A percentile compares a stretch with the other conserved stretches of the same genome.
phyloP scores from a whole-genome alignment of 352 stramenopile genomes.

The Globisporangium megalacanthum region DNA sequence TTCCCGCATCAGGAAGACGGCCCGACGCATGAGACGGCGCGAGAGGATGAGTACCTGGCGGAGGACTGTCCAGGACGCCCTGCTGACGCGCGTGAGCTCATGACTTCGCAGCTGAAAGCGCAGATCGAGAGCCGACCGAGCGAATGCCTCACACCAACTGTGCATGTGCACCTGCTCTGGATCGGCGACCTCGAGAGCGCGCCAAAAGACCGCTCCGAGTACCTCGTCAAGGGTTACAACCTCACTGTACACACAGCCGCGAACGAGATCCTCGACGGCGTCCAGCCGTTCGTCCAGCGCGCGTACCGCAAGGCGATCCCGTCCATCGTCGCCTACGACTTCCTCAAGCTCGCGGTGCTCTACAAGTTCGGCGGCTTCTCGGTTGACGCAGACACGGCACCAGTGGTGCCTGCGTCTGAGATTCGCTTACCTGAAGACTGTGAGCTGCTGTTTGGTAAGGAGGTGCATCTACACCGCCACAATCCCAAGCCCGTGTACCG shows the following conservation, averaged over 20 bases:
- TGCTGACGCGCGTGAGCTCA: background rate
- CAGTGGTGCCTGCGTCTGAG: constrained; percentile 1
- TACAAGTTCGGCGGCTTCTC: too few relatives aligned
- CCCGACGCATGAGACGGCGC: background rate
- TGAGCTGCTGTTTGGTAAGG: constrained; percentile 12
- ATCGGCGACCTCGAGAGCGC: constrained; percentile 10
- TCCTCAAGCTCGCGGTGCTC: background rate
- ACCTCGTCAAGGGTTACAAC: constrained; percentile 7
- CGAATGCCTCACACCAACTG: background rate
- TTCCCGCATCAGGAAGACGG: background rate
- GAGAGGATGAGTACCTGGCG: background rate
- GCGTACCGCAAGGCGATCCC: constrained; percentile 10
- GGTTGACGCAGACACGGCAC: constrained; percentile 1
- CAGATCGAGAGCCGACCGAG: background rate
- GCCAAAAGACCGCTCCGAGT: background rate
- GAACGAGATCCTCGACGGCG: constrained; percentile 12
- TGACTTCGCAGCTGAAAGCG: constrained; percentile 4
- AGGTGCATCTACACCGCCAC: constrained; percentile 4
- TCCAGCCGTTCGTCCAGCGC: constrained; percentile 5
- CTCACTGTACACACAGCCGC: constrained; percentile 10
- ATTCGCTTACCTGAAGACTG: constrained; percentile 5
- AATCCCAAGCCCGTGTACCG: constrained; percentile 8
- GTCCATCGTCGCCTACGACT: constrained; percentile 9
- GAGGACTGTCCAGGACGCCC: background rate
- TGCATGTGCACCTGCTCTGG: constrained; percentile 15